Base-by-base conservation (phyloP, 305 asterid genomes). In the Solanum hybrid region DNA sequence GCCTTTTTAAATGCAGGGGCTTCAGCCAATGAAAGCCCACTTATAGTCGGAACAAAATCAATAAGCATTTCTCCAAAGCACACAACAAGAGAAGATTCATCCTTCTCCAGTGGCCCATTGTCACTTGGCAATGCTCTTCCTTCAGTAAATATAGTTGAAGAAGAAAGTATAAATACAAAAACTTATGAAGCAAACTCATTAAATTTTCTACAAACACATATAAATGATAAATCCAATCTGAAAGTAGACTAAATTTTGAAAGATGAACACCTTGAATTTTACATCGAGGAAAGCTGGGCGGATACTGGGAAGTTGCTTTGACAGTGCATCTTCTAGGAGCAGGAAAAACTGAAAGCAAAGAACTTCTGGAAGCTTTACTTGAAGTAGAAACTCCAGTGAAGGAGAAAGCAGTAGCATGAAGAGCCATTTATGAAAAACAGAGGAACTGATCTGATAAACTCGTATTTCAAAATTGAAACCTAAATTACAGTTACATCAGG, bases 21-120 rank as follows among this genome's bases (percentile, higher is more conserved):
- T 92, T 96, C 99, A 20, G 98, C 95, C 87, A 97, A 92, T 39
- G 99, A 92, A 81, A 97, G 95, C 15, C 99, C 99, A 91, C 95
- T 97, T 0, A 90, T 88, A 36, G 99, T 96, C 7, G 99, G 99
- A 83, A 97, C 99, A 24, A 97, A 97, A 94, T 97, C 99, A 79
- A 97, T 97, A 24, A 97, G 94, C 98, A 97, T 95, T 93, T 97
- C 99, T 87, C 99, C 99, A 81, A 97, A 97, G 92, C 99, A 97
- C 65, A 97, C 99, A 90, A 97, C 99, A 20, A 95, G 97, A 77
- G 94, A 72, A 70, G 96, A 93, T 86, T 94, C 98, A 79, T 95
- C 95, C 45, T 87, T 89, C 82, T 95, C 96, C 87, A 92, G 32
- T 11, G 92, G 36, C 89, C 96, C 96, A 37, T 92, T 90, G 7